These are phyloP conservation scores for Aspergillus fischeri DNA, from an alignment of 2,329 filamentous ascomycete genomes.

Conservation along the genomic window DNA sequence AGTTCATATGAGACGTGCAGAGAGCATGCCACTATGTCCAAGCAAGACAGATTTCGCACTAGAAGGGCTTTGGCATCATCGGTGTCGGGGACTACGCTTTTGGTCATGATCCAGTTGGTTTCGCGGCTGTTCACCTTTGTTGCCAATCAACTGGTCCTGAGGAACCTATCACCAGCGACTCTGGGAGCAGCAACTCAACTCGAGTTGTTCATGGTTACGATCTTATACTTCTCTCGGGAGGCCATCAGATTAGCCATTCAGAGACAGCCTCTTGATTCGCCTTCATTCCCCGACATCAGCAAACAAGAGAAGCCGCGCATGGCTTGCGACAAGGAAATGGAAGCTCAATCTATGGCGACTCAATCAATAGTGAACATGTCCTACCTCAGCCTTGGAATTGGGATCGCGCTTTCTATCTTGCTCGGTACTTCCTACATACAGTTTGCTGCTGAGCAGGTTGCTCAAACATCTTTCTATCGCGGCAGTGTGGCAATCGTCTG, in stretches of 20 bases:
- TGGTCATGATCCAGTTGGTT: constrained; percentile 81
- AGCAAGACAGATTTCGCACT: constrained; percentile 12
- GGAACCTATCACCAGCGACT: constrained; percentile 78
- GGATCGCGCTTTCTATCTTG: constrained; percentile 58
- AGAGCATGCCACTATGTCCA: constrained; percentile 14
- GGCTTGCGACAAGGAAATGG: constrained; percentile 11
- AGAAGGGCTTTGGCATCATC: constrained; percentile 25
- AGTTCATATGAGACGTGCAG: background rate
- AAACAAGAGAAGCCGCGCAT: constrained; percentile 1
- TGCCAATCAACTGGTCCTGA: constrained; percentile 86
- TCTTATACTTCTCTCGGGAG: constrained; percentile 93
- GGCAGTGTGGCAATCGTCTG: constrained; percentile 53
- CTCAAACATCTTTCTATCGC: constrained; percentile 60
- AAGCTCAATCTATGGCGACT: constrained; percentile 28
- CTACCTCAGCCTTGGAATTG: constrained; percentile 70
- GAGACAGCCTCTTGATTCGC: constrained; percentile 55
- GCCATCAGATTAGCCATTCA: constrained; percentile 88
- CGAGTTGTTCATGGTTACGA: constrained; percentile 85
- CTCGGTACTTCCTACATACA: constrained; percentile 67
- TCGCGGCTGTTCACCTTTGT: constrained; percentile 88
- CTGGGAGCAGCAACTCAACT: constrained; percentile 85
- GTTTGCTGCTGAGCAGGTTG: constrained; percentile 47
- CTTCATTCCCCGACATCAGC: constrained; percentile 12
- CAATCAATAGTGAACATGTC: constrained; percentile 87
- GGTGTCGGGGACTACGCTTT: constrained; percentile 71